Conservation (phyloP, 2,329 filamentous ascomycete genomes). For the Aspergillus sp. region DNA sequence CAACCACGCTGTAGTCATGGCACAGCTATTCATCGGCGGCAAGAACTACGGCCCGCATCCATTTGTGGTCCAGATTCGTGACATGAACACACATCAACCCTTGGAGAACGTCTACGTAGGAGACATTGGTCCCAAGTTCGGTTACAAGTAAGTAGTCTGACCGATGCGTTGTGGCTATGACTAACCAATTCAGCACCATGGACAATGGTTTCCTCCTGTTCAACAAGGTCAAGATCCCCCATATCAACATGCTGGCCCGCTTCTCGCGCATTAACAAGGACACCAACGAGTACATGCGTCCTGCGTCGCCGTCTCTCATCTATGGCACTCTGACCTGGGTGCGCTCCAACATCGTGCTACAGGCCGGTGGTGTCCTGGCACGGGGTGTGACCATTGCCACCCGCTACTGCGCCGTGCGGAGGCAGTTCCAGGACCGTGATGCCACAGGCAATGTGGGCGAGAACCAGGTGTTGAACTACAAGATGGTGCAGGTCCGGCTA, state of each 20-base stretch:
- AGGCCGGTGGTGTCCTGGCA: constrained; percentile 70
- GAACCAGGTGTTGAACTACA: constrained; percentile 77
- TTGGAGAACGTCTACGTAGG: constrained; percentile 71
- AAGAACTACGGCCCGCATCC: constrained; percentile 73
- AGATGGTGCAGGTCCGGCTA: constrained; percentile 75
- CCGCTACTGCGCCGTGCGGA: constrained; percentile 70
- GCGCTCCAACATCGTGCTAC: constrained; percentile 71
- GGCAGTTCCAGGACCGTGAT: constrained; percentile 78
- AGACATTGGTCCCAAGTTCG: constrained; percentile 79
- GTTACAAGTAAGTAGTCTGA: constrained; percentile 60
- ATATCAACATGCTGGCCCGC: constrained; percentile 71
- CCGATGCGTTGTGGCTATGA: no score
- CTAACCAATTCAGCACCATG: constrained; percentile 59
- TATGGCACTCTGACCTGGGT: constrained; percentile 78
- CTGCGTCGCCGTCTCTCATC: constrained; percentile 66
- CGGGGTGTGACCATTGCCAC: constrained; percentile 77
- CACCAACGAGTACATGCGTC: constrained; percentile 68
- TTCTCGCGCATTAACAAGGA: constrained; percentile 69
- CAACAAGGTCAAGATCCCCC: constrained; percentile 74
- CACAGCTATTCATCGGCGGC: constrained; percentile 69
- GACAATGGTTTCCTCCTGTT: constrained; percentile 79
- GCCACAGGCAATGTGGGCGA: constrained; percentile 62
- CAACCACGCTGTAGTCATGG: constrained; percentile 77
- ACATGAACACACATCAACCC: constrained; percentile 68
- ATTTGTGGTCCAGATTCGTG: constrained; percentile 74